These are phyloP conservation scores for Phytophthora cryptogea DNA, from an alignment of 352 stramenopile genomes.

Conservation along the genomic window DNA sequence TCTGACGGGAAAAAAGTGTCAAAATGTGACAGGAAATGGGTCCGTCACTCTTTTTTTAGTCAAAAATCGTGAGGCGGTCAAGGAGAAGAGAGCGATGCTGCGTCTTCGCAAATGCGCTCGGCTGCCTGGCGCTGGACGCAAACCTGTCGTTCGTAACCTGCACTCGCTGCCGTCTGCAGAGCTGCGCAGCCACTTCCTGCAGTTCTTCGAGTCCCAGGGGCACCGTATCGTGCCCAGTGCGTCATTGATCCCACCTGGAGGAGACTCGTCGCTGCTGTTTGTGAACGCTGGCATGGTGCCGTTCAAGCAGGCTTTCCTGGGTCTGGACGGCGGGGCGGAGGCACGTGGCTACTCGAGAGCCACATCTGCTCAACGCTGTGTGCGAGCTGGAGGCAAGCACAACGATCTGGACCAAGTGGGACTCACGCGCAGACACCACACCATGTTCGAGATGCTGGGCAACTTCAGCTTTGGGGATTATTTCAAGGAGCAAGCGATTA, in stretches of 20 bases:
- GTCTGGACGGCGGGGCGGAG: slow-evolving; percentile 49
- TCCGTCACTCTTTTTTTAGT: background rate
- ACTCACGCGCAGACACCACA: slow-evolving; percentile 97
- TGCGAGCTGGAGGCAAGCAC: slow-evolving; percentile 97
- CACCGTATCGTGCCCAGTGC: slow-evolving; percentile 69
- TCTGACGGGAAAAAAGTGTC: slow-evolving; percentile 16
- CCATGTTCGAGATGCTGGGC: slow-evolving; percentile 99
- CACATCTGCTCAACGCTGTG: slow-evolving; percentile 96
- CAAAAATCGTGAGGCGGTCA: slow-evolving; percentile 19
- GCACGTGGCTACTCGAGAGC: slow-evolving; percentile 88
- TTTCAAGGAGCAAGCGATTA: slow-evolving; percentile 97
- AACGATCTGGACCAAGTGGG: slow-evolving; percentile 99
- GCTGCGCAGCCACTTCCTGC: slow-evolving; percentile 61
- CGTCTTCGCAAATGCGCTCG: slow-evolving; percentile 13
- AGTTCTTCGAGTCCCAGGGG: slow-evolving; percentile 67
- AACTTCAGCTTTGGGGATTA: slow-evolving; percentile 99
- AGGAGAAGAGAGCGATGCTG: slow-evolving; percentile 22
- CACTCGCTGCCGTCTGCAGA: slow-evolving; percentile 50
- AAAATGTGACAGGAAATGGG: background rate
- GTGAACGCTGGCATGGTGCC: slow-evolving; percentile 98
- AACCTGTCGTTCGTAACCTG: slow-evolving; percentile 23
- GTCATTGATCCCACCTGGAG: slow-evolving; percentile 80
- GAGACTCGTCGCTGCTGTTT: slow-evolving; percentile 95
- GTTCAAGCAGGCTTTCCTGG: slow-evolving; percentile 91
- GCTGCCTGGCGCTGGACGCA: background rate